Conservation (phyloP, 2,329 filamentous ascomycete species). For the Fusarium nurragi region DNA sequence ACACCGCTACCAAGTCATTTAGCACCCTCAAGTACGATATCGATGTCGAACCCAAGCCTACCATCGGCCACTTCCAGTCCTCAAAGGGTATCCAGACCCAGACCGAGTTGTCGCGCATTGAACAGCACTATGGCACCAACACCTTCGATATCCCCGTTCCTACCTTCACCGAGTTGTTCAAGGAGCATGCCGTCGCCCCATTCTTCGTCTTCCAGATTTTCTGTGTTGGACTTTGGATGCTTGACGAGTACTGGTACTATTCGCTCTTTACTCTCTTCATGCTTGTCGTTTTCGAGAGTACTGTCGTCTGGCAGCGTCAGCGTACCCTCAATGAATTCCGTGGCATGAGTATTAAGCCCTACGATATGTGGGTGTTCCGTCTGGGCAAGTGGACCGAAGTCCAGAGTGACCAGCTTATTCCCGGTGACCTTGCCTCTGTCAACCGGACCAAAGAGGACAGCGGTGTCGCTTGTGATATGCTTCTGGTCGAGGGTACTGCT, state of each 20-base stretch:
- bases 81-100: conserved; percentile 78
- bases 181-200: conserved; percentile 96
- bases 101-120: conserved; percentile 79
- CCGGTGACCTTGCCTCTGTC: conserved; percentile 92
- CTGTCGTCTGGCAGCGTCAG: conserved; percentile 98
- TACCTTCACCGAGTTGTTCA: conserved; percentile 93
- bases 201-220: conserved; percentile 99
- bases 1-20: conserved; percentile 77
- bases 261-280: conserved; percentile 98
- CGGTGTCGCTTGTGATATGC: conserved; percentile 96
- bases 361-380: conserved; percentile 91
- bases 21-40: conserved; percentile 83
- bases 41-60: conserved; percentile 85
- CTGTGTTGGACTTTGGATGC: conserved; percentile 97
- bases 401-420: conserved; percentile 89
- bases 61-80: conserved; percentile 79
- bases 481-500: conserved; percentile 91
- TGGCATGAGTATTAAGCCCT: conserved; percentile 99
- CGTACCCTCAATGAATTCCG: conserved; percentile 95
- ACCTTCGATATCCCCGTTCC: conserved; percentile 98
- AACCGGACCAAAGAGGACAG: conserved; percentile 95
- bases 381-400: conserved; percentile 88
- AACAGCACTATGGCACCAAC: conserved; percentile 95
- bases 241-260: conserved; percentile 99
- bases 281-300: conserved; percentile 97